phyloP scores from a whole-genome alignment of 2,329 filamentous ascomycete genomes.

The Fusarium pseudocircinatum region DNA sequence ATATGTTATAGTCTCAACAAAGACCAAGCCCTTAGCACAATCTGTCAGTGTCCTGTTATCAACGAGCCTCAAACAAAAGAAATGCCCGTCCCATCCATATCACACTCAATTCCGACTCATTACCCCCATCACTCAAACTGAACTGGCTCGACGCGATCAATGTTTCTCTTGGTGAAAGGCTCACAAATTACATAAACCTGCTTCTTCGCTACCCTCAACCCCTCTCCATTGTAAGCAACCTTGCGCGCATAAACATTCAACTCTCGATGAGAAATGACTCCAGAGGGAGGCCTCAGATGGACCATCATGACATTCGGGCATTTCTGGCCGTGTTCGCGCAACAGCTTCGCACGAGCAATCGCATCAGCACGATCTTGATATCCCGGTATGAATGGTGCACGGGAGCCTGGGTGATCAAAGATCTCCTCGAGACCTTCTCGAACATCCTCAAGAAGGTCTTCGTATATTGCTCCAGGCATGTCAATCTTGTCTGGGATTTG shows the following conservation, averaged over 20 bases:
- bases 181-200: background rate
- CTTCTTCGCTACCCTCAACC: background rate
- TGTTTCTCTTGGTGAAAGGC: background rate
- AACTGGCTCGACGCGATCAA: background rate
- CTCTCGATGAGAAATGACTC: background rate
- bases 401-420: background rate
- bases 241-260: background rate
- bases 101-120: accelerated
- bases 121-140: background rate
- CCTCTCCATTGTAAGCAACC: background rate
- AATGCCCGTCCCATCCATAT: accelerated
- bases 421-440: background rate
- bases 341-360: background rate
- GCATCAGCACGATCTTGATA: background rate
- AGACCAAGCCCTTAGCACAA: no score
- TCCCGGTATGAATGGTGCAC: background rate
- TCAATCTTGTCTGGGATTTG: background rate
- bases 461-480: background rate
- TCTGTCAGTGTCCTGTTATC: no score
- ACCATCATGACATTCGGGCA: background rate
- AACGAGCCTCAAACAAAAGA: background rate
- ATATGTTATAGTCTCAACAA: no score
- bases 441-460: background rate
- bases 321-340: background rate
- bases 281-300: background rate